Evolutionary conservation across 2,329 filamentous ascomycete species (phyloP), one percentile per base, ranked within the genome.

Genomic region (Huntiella omanensis): DNA sequence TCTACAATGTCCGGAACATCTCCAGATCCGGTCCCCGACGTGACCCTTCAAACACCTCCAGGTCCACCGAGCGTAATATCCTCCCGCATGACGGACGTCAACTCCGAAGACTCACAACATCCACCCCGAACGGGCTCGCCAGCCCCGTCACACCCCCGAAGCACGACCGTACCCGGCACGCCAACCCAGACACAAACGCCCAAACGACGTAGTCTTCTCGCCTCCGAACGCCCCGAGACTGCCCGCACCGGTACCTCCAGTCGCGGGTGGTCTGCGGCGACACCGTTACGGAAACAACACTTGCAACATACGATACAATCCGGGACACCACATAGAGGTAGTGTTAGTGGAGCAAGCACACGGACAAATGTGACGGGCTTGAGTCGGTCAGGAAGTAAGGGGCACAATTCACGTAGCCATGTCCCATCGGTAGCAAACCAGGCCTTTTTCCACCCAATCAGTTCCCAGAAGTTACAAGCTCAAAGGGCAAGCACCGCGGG

Each of bases 401-500:
- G 44, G n/a, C 44, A 49, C n/a, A 55, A 57, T 2, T 88, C 79
- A 53, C 69, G 80, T 40, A 86, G 80, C 58, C 91, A 98, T 67
- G 86, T 93, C 15, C 87, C 91, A 1, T 86, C 82, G 1, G 66
- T 98, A 45, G 80, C 85, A 2, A 86, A 85, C 12, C 82, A 88
- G 57, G 88, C 84, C 46, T 96, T 98, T 65, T 94, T 93, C 58
- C 81, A 80, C 16, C 91, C 91, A 35, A 93, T 98, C 85, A 96
- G 87, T 64, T 93, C 88, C 17, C 86, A 94, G 60, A 81, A 85
- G 59, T 68, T 96, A 43, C 88, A 96, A 63, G 86, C 86, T 46
- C 91, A 96, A 62, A 72, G 88, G 59, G 77, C 48, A 13, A 35
- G 48, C 28, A 40, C 44, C 10, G 38, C 40, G 2, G 48, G 36